A percentile compares a stretch with the other conserved stretches of the same genome.
phyloP scores from a whole-genome alignment of 306 rosid genomes.

The Prinsepia uniflora region DNA sequence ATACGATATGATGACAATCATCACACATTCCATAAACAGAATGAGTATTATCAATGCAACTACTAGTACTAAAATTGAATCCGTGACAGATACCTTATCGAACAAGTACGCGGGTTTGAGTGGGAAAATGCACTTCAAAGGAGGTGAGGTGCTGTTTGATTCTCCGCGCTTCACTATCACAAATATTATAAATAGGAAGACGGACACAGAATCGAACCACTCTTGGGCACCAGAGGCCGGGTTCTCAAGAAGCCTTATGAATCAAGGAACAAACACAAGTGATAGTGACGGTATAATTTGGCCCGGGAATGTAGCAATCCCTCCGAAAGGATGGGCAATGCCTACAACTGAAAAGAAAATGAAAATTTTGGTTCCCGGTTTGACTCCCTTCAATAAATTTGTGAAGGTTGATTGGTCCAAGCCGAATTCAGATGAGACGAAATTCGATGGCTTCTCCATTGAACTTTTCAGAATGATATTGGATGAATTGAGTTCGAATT shows the following conservation, averaged over 20 bases:
- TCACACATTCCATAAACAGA: slow-evolving; percentile 41
- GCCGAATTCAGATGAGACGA: background rate
- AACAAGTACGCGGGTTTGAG: slow-evolving; percentile 48
- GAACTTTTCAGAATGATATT: slow-evolving; percentile 29
- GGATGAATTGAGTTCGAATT: slow-evolving; percentile 17
- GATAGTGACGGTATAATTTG: slow-evolving; percentile 38
- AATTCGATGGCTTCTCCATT: slow-evolving; percentile 52
- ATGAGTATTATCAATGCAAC: slow-evolving; percentile 18
- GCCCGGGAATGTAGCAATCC: slow-evolving; percentile 38
- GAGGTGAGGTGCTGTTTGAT: slow-evolving; percentile 27
- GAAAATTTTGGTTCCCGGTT: slow-evolving; percentile 48
- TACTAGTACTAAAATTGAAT: slow-evolving; percentile 31
- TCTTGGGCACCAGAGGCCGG: slow-evolving; percentile 46
- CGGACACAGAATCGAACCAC: slow-evolving; percentile 41
- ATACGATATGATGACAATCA: slow-evolving; percentile 47
- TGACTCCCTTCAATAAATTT: slow-evolving; percentile 46
- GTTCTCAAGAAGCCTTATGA: slow-evolving; percentile 14
- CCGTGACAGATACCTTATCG: slow-evolving; percentile 26
- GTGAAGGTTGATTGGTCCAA: slow-evolving; percentile 36
- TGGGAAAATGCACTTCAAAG: slow-evolving; percentile 50
- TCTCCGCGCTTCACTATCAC: slow-evolving; percentile 41
- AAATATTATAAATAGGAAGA: slow-evolving; percentile 42
- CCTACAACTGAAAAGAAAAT: slow-evolving; percentile 38
- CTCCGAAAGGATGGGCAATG: slow-evolving; percentile 57
- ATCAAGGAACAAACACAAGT: background rate